Base-by-base conservation (phyloP, 1,139 yeast species). In the Debaryomyces singareniensis region DNA sequence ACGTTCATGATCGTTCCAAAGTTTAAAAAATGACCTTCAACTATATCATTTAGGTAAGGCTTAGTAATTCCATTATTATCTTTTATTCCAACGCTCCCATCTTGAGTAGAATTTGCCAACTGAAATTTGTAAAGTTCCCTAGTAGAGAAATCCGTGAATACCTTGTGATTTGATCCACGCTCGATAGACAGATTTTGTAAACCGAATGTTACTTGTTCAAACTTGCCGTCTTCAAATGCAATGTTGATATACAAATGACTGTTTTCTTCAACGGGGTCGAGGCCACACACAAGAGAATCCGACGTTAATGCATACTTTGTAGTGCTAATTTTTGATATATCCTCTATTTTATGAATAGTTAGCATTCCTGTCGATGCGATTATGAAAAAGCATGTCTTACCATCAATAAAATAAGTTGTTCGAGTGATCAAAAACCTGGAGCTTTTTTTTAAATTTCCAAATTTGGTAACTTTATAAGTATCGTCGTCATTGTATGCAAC, bases 181-280 rank as follows among this genome's bases (percentile, higher is more conserved):
- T 40, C 32, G 1, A 48, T 33, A 4, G 29, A 29, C 7, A 29
- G 24, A 1, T 30, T 20, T 1, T 32, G 29, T 4, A 38, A 5
- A 28, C 40, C 31, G 15, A 43, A 23, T 13, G 35, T 26, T 5
- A 49, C 35, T 2, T 51, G 36, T 11, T 51, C 51, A 21, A 60
- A 51, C 5, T 43, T 38, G 1, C 68, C 67, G 30, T 47, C 44
- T 34, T 64, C 70, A 29, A 41, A 54, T 5, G 47, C 39, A 13
- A 52, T 18, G 12, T 42, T 33, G 1, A 41, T 28, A 12, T 27
- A 30, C n/a, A 38, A 15, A n/a, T 13, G 16, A 13, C 25, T 22
- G 3, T 13, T 26, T 20, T 28, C 22, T 3, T 9, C 15, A 2
- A 21, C 15, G 10, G 27, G 22, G 14, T 34, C 26, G 2, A 35